Evolutionary conservation across 441 rosid species (phyloP), one percentile per base, ranked within the genome.

Genomic region (Kokia cookei): DNA sequence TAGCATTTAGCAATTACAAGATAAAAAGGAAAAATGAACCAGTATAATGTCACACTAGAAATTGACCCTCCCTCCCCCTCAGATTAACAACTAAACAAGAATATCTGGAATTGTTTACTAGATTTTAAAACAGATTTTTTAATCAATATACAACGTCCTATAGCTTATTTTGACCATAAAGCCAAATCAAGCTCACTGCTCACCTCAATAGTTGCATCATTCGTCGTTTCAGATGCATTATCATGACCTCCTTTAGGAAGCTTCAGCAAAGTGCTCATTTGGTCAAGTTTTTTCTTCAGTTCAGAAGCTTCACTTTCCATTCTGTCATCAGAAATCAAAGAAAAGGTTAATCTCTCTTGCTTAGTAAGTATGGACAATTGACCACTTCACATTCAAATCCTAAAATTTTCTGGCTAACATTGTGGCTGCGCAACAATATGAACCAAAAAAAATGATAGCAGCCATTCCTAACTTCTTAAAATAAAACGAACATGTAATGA

Each of bases 261-360:
- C 43, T 85, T 86, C 74, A 55, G 78, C 6, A 78, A 76, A 69
- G 77, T 76, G 70, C 77, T 84, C 76, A 87, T 73, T 71, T 77
- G 78, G 66, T 86, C 92, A 40, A 96, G 97, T 74, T 89, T 88
- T 80, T 80, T 90, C 88, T 89, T 91, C 77, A 96, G 82, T 63
- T 75, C 72, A 61, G 70, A 80, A 72, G 91, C 87, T 89, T 96
- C 99, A 78, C 86, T 91, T 84, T 96, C 93, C 82, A 92, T 91
- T 84, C 99, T 95, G 93, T 66, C 74, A 85, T 75, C 72, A 76
- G 48, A 62, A 73, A 75, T 63, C 57, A 85, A 69, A 72, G 72
- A 27, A 75, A 74, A 66, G 35, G 48, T 37, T 67, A 71, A 42
- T 22, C 8, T 57, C 37, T 58, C 42, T 22, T 27, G 37, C 42